phyloP scores from a whole-genome alignment of 805 yeast species.

The Torulaspora franciscae region DNA sequence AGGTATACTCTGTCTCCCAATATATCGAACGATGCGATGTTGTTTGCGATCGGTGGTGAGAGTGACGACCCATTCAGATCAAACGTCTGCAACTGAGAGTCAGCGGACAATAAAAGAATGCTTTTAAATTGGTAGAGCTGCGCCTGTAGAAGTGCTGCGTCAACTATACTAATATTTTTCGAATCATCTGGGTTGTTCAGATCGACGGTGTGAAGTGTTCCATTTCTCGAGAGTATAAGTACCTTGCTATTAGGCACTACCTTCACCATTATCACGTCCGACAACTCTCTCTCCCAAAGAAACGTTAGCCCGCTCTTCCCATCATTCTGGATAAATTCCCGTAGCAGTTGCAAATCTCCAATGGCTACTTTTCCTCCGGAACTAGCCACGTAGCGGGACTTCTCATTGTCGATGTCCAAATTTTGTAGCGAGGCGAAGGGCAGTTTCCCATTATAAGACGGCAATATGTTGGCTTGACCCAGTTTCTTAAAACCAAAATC shows the following conservation, averaged over 20 bases:
- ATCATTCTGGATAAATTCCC: conserved; percentile 27
- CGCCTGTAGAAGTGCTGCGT: conserved; percentile 2
- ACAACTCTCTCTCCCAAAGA: conserved; percentile 20
- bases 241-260: conserved; percentile 34
- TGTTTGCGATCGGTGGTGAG: neutral
- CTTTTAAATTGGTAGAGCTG: neutral
- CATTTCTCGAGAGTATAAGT: conserved; percentile 31
- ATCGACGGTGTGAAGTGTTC: conserved; percentile 19
- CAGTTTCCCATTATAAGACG: conserved; percentile 36
- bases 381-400: conserved; percentile 38
- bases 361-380: conserved; percentile 36
- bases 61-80: conserved; percentile 2
- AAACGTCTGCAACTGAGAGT: conserved; percentile 4
- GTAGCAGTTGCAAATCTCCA: conserved; percentile 36
- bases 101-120: conserved; percentile 8
- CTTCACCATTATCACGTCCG: conserved; percentile 27
- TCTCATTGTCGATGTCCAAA: conserved; percentile 36
- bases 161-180: conserved; percentile 3
- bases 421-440: conserved; percentile 37
- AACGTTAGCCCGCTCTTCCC: conserved; percentile 10
- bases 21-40: conserved; percentile 19
- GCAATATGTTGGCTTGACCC: conserved; percentile 35
- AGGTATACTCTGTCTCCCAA: conserved; percentile 6
- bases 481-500: conserved; percentile 44
- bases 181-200: conserved; percentile 4